Conservation (phyloP, 1,284 basidiomycete species). For the Fomes fomentarius region DNA sequence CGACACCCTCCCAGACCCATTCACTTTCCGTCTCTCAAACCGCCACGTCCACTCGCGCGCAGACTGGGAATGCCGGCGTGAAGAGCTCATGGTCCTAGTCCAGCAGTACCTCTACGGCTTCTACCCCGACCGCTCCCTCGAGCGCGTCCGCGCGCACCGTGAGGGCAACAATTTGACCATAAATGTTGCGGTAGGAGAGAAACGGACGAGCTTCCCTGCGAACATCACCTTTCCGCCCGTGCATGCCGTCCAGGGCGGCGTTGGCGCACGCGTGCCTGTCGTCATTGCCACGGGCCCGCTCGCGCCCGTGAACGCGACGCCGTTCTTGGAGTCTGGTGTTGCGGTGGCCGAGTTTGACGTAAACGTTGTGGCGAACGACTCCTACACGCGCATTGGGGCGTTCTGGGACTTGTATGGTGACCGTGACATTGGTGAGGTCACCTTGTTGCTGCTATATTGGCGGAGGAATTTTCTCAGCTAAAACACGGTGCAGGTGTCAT, state of each 20-base stretch:
- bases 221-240: conserved; percentile 10
- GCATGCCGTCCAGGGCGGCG: not conserved
- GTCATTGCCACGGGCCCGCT: conserved; percentile 16
- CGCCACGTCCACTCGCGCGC: conserved; percentile 12
- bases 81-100: conserved; percentile 15
- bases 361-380: conserved; percentile 15
- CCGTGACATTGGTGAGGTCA: conserved; percentile 14
- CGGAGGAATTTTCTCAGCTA: too few relatives aligned
- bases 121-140: conserved; percentile 16
- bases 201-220: conserved; percentile 10
- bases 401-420: conserved; percentile 17
- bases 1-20: conserved; percentile 18
- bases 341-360: conserved; percentile 17
- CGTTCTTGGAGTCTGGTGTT: conserved; percentile 17
- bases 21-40: conserved; percentile 18
- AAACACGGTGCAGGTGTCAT: too few relatives aligned
- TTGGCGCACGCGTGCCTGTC: conserved; percentile 5
- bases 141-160: conserved; percentile 12
- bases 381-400: conserved; percentile 11
- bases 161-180: conserved; percentile 10
- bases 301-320: conserved; percentile 7
- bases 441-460: not conserved
- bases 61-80: conserved; percentile 20
- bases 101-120: conserved; percentile 20
- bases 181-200: conserved; percentile 3